Base-by-base conservation (phyloP, 176 grass and related monocot species). In the Oryza meridionalis region DNA sequence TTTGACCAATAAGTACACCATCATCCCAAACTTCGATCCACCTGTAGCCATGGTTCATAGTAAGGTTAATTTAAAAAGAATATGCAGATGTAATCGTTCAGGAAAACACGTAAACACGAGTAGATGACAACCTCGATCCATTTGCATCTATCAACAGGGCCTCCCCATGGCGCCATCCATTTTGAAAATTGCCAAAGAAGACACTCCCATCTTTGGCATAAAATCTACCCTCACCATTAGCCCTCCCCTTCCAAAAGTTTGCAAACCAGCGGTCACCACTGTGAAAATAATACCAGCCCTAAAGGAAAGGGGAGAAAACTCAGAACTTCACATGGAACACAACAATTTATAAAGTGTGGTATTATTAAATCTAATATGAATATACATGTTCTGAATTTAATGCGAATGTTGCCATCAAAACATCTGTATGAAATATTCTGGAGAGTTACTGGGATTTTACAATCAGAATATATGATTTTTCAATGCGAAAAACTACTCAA, bases 221-320 rank as follows among this genome's bases (percentile, higher is more conserved):
- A 90, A 96, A 96, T 92, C 96, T 92, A 65, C 91, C 93, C 70
- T 99, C 93, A 5, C 93, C 96, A 51, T 96, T 94, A 81, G 96
- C 93, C 81, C 84, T 95, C 31, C 96, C 96, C 80, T 99, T 96
- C 93, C 93, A 96, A 87, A 98, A 98, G 76, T 90, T 94, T 10
- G 89, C 83, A 75, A 96, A 99, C 93, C 93, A 99, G 17, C 96
- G 90, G 13, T 99, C 89, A 55, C 96, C 91, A 40, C 66, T 87
- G 84, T 69, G 72, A 94, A 95, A 98, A 87, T 93, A 94, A 71
- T 92, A 95, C 96, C 93, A 95, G 70, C 96, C 96, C 93, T 98
- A 50, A 42, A 89, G 53, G 66, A 79, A 44, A 43, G 12, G 31
- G 37, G 10, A 65, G 5, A 77, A 81, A 77, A 77, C 24, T 77